phyloP scores from a whole-genome alignment of 2,329 filamentous ascomycete species.

The Ophiostoma sp. region DNA sequence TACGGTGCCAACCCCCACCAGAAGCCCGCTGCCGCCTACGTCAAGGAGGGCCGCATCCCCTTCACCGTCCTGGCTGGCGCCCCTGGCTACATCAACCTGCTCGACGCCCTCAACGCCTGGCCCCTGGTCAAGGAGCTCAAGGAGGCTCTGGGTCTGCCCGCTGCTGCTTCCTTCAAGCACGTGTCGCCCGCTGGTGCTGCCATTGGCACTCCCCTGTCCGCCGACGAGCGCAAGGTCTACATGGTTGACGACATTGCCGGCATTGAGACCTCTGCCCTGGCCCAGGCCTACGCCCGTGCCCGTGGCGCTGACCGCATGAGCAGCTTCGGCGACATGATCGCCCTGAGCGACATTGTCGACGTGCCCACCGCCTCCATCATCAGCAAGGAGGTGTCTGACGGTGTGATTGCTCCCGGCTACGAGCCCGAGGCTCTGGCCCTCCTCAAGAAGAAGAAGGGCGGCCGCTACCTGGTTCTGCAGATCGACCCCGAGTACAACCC shows the following conservation, averaged over 20 bases:
- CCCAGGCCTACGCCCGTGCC: slow-evolving; percentile 92
- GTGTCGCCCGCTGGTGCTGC: slow-evolving; percentile 95
- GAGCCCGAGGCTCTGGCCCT: slow-evolving; percentile 80
- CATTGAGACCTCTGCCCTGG: slow-evolving; percentile 77
- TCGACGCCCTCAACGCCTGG: slow-evolving; percentile 96
- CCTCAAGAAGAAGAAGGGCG: slow-evolving; percentile 95
- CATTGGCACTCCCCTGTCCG: slow-evolving; percentile 79
- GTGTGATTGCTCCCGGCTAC: slow-evolving; percentile 88
- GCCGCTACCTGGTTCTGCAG: slow-evolving; percentile 91
- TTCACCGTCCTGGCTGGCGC: slow-evolving; percentile 89
- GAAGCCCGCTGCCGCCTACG: slow-evolving; percentile 86
- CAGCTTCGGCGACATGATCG: slow-evolving; percentile 95
- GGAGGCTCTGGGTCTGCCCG: slow-evolving; percentile 77
- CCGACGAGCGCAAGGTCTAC: slow-evolving; percentile 92
- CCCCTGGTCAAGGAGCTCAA: slow-evolving; percentile 94
- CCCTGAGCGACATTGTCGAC: slow-evolving; percentile 85
- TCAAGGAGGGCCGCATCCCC: slow-evolving; percentile 68
- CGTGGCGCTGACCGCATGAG: slow-evolving; percentile 97
- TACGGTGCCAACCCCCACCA: slow-evolving; percentile 98
- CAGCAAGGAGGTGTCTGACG: slow-evolving; percentile 94
- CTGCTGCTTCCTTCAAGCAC: slow-evolving; percentile 97
- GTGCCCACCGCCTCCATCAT: slow-evolving; percentile 95
- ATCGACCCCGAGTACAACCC: slow-evolving; percentile 87
- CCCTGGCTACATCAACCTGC: slow-evolving; percentile 94
- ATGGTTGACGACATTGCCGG: slow-evolving; percentile 95